A percentile compares a stretch with the other conserved stretches of the same genome.
Conservation (phyloP, 352 stramenopile genomes). For the Pelagophyceae sp. region DNA sequence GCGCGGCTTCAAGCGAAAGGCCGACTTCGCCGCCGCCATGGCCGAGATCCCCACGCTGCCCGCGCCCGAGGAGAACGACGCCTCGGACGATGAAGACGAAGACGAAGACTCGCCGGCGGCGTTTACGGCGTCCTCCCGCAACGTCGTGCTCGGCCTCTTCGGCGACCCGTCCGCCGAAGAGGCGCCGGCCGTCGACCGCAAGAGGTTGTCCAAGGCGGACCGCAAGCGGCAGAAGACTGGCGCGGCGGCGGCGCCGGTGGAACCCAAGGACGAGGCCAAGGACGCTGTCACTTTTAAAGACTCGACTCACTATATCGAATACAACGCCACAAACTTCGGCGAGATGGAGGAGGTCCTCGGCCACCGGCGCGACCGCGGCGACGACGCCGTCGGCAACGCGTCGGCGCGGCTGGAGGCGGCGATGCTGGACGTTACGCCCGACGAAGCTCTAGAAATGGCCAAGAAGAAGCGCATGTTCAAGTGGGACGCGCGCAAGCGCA, state of each 20-base stretch:
- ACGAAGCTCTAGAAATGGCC: slow-evolving; percentile 92
- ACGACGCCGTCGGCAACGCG: slow-evolving; percentile 35
- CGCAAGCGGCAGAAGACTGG: slow-evolving; percentile 79
- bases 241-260: neutral
- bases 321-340: slow-evolving; percentile 41
- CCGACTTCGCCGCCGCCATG: slow-evolving; percentile 15
- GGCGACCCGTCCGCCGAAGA: too few species aligned
- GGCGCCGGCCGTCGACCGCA: slow-evolving; percentile 42
- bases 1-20: slow-evolving; percentile 13
- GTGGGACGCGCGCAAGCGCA: slow-evolving; percentile 97
- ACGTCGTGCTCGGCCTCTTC: too few species aligned
- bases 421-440: slow-evolving; percentile 93
- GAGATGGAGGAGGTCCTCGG: slow-evolving; percentile 59
- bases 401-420: slow-evolving; percentile 76
- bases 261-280: slow-evolving; percentile 24
- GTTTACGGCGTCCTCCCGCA: slow-evolving; percentile 16
- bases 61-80: neutral
- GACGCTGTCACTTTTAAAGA: slow-evolving; percentile 26
- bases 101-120: slow-evolving; percentile 16
- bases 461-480: slow-evolving; percentile 93
- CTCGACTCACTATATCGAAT: slow-evolving; percentile 54
- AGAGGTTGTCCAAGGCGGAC: slow-evolving; percentile 83
- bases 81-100: neutral
- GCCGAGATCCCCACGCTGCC: slow-evolving; percentile 50
- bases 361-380: slow-evolving; percentile 24